Evolutionary conservation across 2,329 filamentous ascomycete genomes (phyloP), one percentile per base, ranked within the genome.

Genomic region (Esteya vermicola): DNA sequence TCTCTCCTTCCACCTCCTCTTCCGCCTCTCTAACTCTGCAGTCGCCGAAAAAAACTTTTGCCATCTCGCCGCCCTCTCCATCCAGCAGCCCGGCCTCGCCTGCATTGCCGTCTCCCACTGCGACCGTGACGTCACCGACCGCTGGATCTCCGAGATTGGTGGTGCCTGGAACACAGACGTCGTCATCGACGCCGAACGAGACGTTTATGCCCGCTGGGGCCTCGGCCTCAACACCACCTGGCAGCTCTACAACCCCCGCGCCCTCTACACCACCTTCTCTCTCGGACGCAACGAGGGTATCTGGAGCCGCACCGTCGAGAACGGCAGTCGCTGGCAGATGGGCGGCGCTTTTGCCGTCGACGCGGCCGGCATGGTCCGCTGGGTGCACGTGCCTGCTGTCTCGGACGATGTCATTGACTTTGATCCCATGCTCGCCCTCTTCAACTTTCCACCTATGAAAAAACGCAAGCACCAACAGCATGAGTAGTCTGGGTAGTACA

Each of bases 41-140:
- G 78, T 82, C 54, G 77, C 78, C 13, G 78, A 82, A 53, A 81
- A 81, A 54, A 70, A 69, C 12, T 81, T 80, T 56, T 63, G 64
- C 41, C 50, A 53, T 25, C 60, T 82, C 23, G 65, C 71, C 33
- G 54, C 62, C 33, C 54, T 73, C 42, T 75, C 75, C 13, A 57
- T 60, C 30, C 50, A 59, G 26, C 57, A 78, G 52, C 58, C 59
- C 10, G 55, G 62, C 20, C 55, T 77, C 10, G 61, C 68, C 50
- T 79, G 72, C 60, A 55, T 80, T 38, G 76, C 76, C 34, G 60
- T 81, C 14, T 79, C 75, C 5, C 76, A 81, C 56, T 75, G 68
- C 12, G 63, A 63, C 7, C 50, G 59, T 19, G 56, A 60, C 22
- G 61, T 67, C 12, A 78, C 75, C 0, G 63, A 75, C 40, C 60